Base-by-base conservation (phyloP, 2,329 filamentous ascomycete species). In the Albophoma yamanashiensis region DNA sequence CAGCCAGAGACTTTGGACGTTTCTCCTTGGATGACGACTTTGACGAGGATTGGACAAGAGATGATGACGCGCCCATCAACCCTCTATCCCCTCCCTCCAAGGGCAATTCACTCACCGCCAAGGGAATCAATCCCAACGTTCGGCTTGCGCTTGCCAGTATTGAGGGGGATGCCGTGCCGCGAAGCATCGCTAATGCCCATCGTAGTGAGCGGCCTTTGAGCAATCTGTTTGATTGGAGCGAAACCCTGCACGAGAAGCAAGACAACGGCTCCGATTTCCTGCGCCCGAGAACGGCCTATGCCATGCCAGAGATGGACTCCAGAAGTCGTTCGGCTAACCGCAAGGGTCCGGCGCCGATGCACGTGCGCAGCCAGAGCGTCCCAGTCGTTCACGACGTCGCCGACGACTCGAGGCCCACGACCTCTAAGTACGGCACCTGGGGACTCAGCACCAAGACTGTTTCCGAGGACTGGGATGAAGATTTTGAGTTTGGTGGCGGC, bases 391-490 rank as follows among this genome's bases (percentile, higher is more conserved):
- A 87, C 40, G 89, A 91, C 67, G 74, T 66, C 73, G 78, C 73
- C 62, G 88, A 81, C 70, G 80, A 72, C 68, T 73, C 71, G 68
- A 88, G 75, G 71, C 78, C 72, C 68, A 62, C 82, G n/a, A 82
- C 75, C 1, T 76, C 81, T 58, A 92, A 92, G 67, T 93, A 91
- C 68, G 88, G 89, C 52, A 92, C 89, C 1, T 93, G 89, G 89
- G 89, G 89, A 2, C 76, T 91, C 50, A 85, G 88, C n/a, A 87
- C 84, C 63, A 92, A 92, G 71, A 88, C 84, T 20, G 86, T 87
- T 14, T 92, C 88, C 62, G 91, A 95, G 70, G 90, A 94, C 68
- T 95, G 91, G 91, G 91, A 93, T 66, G 89, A 92, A 64, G 91
- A 95, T 70, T 94, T 95, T 66, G 89, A 93, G 62, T 92, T 93